These are phyloP conservation scores for Lipomyces mesembrius DNA, from an alignment of 805 yeast genomes.

Conservation along the genomic window DNA sequence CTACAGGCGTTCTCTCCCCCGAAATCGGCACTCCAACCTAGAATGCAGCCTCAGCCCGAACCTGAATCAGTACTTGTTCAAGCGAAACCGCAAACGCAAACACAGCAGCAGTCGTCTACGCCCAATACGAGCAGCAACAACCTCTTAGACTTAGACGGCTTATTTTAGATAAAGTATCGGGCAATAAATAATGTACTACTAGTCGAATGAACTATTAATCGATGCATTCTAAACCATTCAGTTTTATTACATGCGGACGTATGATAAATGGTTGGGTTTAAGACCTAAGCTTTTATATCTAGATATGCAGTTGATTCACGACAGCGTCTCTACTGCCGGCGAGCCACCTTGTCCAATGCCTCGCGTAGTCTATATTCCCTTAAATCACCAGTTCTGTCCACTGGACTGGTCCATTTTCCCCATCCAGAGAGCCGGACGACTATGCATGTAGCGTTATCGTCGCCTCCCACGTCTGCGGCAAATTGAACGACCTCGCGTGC, in stretches of 20 bases:
- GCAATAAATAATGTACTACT: background rate
- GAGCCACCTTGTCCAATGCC: slow-evolving; percentile 40
- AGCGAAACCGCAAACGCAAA: slow-evolving; percentile 10
- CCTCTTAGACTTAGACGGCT: slow-evolving; percentile 26
- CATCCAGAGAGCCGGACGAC: slow-evolving; percentile 83
- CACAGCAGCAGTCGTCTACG: slow-evolving; percentile 11
- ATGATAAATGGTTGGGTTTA: background rate
- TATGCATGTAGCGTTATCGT: slow-evolving; percentile 93
- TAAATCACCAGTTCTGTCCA: slow-evolving; percentile 79
- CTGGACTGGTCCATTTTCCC: slow-evolving; percentile 84
- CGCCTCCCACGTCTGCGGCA: slow-evolving; percentile 85
- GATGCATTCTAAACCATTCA: background rate
- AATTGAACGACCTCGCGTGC: slow-evolving; percentile 84
- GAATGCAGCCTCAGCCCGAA: slow-evolving; percentile 6
- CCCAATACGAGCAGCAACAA: slow-evolving; percentile 20
- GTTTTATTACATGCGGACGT: background rate
- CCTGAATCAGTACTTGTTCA: slow-evolving; percentile 1
- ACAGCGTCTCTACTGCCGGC: slow-evolving; percentile 19
- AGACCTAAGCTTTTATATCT: background rate
- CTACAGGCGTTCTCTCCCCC: background rate
- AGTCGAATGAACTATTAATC: background rate
- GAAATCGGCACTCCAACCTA: background rate
- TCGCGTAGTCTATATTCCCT: slow-evolving; percentile 72
- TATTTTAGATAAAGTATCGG: slow-evolving; percentile 12
- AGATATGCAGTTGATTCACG: background rate